Evolutionary conservation across 176 grass and related monocot species (phyloP).

Genomic region (Aegilops bicornis): DNA sequence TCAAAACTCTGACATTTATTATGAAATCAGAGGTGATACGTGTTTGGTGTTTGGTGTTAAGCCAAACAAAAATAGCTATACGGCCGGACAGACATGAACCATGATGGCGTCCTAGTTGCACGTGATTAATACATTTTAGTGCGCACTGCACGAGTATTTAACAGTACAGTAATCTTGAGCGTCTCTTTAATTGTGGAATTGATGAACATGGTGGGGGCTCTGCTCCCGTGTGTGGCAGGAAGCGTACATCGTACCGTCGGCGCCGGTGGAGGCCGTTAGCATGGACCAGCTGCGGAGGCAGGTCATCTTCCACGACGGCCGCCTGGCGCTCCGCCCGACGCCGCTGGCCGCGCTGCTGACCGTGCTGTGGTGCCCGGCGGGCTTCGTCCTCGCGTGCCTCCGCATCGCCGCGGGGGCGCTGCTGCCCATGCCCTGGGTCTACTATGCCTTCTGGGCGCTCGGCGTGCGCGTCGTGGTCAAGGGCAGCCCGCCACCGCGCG

Average conservation of each 20-base stretch:
- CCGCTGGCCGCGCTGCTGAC: conserved; percentile 44
- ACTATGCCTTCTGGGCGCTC: conserved; percentile 56
- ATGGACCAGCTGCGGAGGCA: conserved; percentile 51
- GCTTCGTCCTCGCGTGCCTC: conserved; percentile 58
- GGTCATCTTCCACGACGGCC: conserved; percentile 76
- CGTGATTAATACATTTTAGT: background rate
- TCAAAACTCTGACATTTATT: no score
- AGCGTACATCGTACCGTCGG: conserved; percentile 59
- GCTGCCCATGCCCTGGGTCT: conserved; percentile 66
- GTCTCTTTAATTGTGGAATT: conserved; percentile 21
- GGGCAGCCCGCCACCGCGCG: conserved; percentile 46
- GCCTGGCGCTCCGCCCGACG: conserved; percentile 54
- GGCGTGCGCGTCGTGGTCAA: conserved; percentile 54
- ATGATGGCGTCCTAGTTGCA: background rate
- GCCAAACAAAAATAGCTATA: no score
- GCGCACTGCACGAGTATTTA: background rate
- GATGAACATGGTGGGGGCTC: background rate
- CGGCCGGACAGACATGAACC: no score
- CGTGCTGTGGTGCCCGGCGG: conserved; percentile 56
- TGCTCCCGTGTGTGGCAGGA: conserved; percentile 31
- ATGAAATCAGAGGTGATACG: no score
- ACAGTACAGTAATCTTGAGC: background rate
- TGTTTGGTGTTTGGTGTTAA: no score
- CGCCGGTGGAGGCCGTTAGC: conserved; percentile 22
- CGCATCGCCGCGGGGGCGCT: conserved; percentile 61